Evolutionary conservation across 2,329 filamentous ascomycete species (phyloP).

Genomic region (Thermothelomyces thermophilus): DNA sequence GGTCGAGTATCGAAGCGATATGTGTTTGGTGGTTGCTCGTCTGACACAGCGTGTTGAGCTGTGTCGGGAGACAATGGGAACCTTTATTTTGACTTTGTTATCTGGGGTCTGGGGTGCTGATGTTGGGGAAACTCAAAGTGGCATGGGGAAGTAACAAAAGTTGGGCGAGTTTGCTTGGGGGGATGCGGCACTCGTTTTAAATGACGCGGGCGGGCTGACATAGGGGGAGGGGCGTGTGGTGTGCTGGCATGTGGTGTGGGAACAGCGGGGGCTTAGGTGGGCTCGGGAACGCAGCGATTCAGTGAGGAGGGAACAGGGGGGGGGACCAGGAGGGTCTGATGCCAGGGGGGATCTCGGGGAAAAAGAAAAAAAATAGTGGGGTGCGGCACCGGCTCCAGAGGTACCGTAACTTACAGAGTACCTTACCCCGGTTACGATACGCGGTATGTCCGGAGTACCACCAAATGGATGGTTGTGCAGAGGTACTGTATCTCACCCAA

Average conservation of each 20-base stretch:
- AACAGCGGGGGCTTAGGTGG: conserved; percentile 11
- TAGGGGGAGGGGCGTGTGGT: conserved; percentile 14
- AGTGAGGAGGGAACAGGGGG: conserved; percentile 18
- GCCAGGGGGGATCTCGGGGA: conserved; percentile 23
- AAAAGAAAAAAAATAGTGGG: conserved; percentile 18
- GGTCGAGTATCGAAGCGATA: background rate
- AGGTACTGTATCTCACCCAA: conserved; percentile 5
- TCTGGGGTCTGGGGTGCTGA: conserved; percentile 13
- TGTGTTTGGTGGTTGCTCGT: background rate
- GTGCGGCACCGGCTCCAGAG: conserved; percentile 18
- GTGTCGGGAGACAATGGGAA: background rate
- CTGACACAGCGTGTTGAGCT: background rate
- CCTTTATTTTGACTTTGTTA: background rate
- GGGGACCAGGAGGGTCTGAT: conserved; percentile 16
- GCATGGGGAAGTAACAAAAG: conserved; percentile 26
- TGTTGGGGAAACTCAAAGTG: conserved; percentile 18
- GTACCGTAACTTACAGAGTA: conserved; percentile 8
- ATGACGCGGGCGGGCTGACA: conserved; percentile 24
- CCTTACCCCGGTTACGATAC: conserved; percentile 13
- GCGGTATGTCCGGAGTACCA: conserved; percentile 4
- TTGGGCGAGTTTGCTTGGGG: conserved; percentile 21
- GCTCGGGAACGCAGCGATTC: conserved; percentile 23
- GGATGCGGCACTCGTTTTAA: conserved; percentile 27
- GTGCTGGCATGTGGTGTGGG: conserved; percentile 22
- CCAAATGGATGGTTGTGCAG: no score